Percentiles rank a stretch among this genome's conserved stretches.
Evolutionary conservation across 352 stramenopile genomes (phyloP).

Genomic region (Globisporangium apiculatum): DNA sequence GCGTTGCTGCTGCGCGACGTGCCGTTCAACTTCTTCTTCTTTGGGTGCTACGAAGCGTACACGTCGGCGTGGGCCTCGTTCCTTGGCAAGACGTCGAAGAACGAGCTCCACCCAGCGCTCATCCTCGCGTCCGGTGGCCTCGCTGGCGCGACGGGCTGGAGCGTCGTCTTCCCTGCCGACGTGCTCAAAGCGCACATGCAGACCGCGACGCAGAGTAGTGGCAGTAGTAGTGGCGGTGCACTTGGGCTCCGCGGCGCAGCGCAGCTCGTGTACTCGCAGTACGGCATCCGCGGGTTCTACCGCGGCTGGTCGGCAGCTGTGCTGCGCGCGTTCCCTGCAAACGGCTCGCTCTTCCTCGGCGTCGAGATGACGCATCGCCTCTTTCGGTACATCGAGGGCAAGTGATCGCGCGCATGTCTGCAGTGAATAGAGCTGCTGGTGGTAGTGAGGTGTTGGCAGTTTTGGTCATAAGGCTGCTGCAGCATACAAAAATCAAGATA

Average conservation of each 20-base stretch:
- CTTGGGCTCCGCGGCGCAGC: slow-evolving; percentile 43
- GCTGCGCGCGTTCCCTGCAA: slow-evolving; percentile 81
- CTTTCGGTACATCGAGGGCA: slow-evolving; percentile 50
- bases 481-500: too few species aligned
- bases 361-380: slow-evolving; percentile 83
- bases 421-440: too few species aligned
- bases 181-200: slow-evolving; percentile 85
- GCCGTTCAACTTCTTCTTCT: slow-evolving; percentile 90
- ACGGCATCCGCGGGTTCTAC: slow-evolving; percentile 80
- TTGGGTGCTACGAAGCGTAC: slow-evolving; percentile 76
- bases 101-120: slow-evolving; percentile 58
- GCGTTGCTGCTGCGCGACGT: slow-evolving; percentile 82
- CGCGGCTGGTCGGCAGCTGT: slow-evolving; percentile 81
- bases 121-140: slow-evolving; percentile 76
- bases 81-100: slow-evolving; percentile 53
- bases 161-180: slow-evolving; percentile 81
- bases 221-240: slow-evolving; percentile 1
- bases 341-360: slow-evolving; percentile 86
- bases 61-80: slow-evolving; percentile 40
- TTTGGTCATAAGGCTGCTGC: too few species aligned
- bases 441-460: too few species aligned
- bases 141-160: slow-evolving; percentile 75
- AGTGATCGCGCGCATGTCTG: neutral
- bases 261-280: slow-evolving; percentile 47
- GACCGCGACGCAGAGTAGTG: slow-evolving; percentile 24